Percentiles rank a stretch among this genome's conserved stretches.
phyloP scores from a whole-genome alignment of 495 filamentous ascomycete species.

The Neurospora discreta region DNA sequence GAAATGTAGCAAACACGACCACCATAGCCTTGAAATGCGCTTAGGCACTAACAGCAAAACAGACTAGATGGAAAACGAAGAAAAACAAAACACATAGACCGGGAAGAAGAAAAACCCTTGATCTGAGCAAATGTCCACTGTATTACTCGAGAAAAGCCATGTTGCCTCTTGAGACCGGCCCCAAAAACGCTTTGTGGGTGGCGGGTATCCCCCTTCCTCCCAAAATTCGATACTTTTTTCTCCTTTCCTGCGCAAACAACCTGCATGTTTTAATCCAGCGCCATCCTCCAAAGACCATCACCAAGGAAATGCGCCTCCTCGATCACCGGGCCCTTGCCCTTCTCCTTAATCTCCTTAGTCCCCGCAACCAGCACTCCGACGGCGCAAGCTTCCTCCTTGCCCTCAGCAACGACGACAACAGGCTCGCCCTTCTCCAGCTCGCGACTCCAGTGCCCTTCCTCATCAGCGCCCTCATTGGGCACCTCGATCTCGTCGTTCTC shows the following conservation, averaged over 20 bases:
- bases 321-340: constrained; percentile 85
- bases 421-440: constrained; percentile 66
- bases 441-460: constrained; percentile 38
- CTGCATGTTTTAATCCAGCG: constrained; percentile 44
- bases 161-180: not conserved
- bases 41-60: not conserved
- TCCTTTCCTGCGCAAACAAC: not conserved
- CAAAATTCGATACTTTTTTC: not conserved
- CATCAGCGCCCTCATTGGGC: constrained; percentile 32
- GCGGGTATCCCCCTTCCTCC: not conserved
- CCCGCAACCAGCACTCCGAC: constrained; percentile 78
- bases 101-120: not conserved
- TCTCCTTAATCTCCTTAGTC: constrained; percentile 83
- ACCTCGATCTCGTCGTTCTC: constrained; percentile 27
- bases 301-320: constrained; percentile 89
- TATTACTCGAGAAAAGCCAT: not conserved
- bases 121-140: not conserved
- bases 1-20: not conserved
- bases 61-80: not conserved
- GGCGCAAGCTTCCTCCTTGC: constrained; percentile 83
- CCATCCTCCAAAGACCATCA: constrained; percentile 84
- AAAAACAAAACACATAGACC: not conserved
- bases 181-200: not conserved
- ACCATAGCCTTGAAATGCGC: not conserved
- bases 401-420: constrained; percentile 83